These are phyloP conservation scores for Rubia peregrina DNA, from an alignment of 305 asterid species.

Conservation along the genomic window DNA sequence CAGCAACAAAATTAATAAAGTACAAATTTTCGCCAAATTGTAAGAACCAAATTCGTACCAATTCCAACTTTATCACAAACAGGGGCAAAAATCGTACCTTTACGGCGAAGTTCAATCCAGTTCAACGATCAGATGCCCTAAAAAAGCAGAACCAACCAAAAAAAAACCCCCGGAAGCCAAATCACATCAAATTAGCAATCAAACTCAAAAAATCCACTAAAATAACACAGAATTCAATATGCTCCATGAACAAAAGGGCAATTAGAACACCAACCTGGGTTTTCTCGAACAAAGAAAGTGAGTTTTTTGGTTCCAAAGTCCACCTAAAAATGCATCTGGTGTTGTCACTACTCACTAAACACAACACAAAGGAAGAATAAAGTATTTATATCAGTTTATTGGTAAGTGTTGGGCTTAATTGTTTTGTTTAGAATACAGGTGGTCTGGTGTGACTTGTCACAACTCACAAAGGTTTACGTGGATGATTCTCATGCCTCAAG, in stretches of 20 bases:
- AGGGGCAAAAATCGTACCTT: conserved; percentile 13
- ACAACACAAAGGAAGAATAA: background rate
- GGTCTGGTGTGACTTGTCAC: background rate
- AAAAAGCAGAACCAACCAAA: background rate
- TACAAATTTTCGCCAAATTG: background rate
- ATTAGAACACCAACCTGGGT: background rate
- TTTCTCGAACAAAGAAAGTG: conserved; percentile 7
- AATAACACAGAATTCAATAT: background rate
- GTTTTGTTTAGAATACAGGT: too few relatives aligned
- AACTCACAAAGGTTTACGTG: conserved; percentile 15
- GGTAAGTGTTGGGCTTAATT: background rate
- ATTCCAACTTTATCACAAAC: background rate
- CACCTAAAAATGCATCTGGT: conserved; percentile 17
- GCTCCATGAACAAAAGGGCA: background rate
- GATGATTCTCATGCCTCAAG: conserved; percentile 3
- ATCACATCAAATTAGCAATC: conserved; percentile 13
- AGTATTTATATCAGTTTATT: background rate
- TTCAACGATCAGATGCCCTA: conserved; percentile 16
- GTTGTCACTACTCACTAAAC: conserved; percentile 8
- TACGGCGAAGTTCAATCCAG: conserved; percentile 9
- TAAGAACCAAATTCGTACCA: background rate
- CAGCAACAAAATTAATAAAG: background rate
- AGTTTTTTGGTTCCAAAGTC: conserved; percentile 4
- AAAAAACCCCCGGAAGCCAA: conserved; percentile 9
- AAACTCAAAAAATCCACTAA: background rate